Percentiles rank a stretch among this genome's conserved stretches.
Conservation (phyloP, 176 grass and related monocot species). For the Oryza meridionalis region DNA sequence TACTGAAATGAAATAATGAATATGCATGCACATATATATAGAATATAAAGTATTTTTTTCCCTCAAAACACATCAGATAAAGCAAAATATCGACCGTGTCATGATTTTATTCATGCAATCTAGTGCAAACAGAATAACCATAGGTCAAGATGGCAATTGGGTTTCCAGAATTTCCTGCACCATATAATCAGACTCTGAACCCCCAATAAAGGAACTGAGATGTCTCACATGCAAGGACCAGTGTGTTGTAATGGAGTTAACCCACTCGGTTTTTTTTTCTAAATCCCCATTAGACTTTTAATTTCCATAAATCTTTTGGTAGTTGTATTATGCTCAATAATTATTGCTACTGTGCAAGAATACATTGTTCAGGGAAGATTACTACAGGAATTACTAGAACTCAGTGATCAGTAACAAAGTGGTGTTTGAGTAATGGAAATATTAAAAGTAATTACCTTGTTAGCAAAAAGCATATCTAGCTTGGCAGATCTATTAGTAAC, state of each 20-base stretch:
- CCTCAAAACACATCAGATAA: background rate
- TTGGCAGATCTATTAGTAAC: constrained; percentile 88
- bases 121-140: background rate
- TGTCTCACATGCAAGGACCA: constrained; percentile 14
- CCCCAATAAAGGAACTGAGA: background rate
- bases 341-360: background rate
- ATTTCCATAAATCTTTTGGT: background rate
- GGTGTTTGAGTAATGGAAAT: background rate
- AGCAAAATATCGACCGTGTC: background rate
- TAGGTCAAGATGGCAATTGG: constrained; percentile 1
- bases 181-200: constrained; percentile 1
- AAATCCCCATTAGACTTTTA: background rate
- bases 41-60: background rate
- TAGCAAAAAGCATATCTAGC: constrained; percentile 98
- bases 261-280: background rate
- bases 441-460: constrained; percentile 67
- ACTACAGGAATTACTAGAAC: background rate
- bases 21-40: background rate
- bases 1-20: constrained; percentile 12
- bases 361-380: constrained; percentile 24
- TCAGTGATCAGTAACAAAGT: background rate
- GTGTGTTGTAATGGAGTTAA: background rate
- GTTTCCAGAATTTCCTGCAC: background rate
- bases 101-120: background rate
- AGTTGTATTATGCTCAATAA: background rate